Base-by-base conservation (phyloP, 2,329 filamentous ascomycete species). In the Fusarium sp. region DNA sequence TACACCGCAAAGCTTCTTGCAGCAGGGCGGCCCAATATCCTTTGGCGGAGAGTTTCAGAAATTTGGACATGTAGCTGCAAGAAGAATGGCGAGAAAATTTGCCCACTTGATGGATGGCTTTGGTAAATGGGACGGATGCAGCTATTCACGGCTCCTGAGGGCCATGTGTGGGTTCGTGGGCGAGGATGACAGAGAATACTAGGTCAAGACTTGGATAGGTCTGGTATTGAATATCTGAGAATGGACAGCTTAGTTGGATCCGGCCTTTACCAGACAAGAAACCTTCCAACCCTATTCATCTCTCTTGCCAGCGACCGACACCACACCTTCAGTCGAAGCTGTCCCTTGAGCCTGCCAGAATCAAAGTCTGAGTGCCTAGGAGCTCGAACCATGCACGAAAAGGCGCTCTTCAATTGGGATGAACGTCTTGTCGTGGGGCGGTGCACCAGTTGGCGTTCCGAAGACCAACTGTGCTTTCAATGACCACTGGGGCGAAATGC, bases 401-500 rank as follows among this genome's bases (percentile, higher is more conserved):
- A 69, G 35, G 2, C 63, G 58, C 8, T 54, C 56, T 15, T 63
- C 67, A 11, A 10, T 22, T 8, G 63, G 67, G 1, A 43, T 22
- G 14, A 66, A 67, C 10, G 63, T 58, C 25, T 69, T 67, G 3
- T 59, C 58, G 17, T 61, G 63, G 7, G 32, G n/a, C 3, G 30
- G 40, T 33, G 6, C 40, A 35, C 50, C 22, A 52, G 58, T 54
- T 3, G 67, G 67, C 5, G 43, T 50, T 25, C 70, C 70, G 32
- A 72, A 72, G 4, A 72, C 67, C 30, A 72, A 43, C 56, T 72
- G 70, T 4, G 60, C 67, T 47, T 72, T 72, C 25, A 72, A 43
- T 10, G 60, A 63, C 70, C 67, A 72, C 20, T 69, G 64, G 37
- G 68, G 64, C 6, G 63, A 69, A 12, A 70, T 65, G 10, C 54